phyloP scores from a whole-genome alignment of 1,284 basidiomycete species.

The Heterobasidion parviporum region DNA sequence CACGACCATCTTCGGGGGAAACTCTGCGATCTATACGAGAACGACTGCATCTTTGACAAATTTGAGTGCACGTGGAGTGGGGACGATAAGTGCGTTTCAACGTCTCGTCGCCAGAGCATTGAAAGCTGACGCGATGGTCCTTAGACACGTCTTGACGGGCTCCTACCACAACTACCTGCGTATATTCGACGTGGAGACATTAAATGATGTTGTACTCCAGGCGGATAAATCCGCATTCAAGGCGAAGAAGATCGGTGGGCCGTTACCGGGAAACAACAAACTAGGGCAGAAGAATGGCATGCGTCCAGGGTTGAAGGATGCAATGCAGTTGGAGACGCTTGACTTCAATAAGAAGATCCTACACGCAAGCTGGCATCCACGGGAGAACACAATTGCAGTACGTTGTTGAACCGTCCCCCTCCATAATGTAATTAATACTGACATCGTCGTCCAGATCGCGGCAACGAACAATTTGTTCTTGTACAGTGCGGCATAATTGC shows the following conservation, averaged over 20 bases:
- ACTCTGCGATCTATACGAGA: conserved; percentile 98
- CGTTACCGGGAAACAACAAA: conserved; percentile 57
- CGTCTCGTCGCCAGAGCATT: neutral
- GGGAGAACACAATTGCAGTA: conserved; percentile 95
- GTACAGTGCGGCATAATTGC: conserved; percentile 73
- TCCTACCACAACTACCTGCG: conserved; percentile 99
- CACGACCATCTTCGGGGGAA: conserved; percentile 98
- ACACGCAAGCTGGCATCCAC: conserved; percentile 95
- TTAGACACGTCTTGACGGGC: conserved; percentile 89
- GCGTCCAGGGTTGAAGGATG: conserved; percentile 65
- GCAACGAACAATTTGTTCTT: conserved; percentile 92
- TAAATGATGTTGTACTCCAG: conserved; percentile 90
- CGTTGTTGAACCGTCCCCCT: conserved; percentile 22
- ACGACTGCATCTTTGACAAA: conserved; percentile 99
- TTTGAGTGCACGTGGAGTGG: conserved; percentile 98
- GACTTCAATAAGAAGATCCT: conserved; percentile 99
- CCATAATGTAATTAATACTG: neutral
- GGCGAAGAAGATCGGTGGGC: conserved; percentile 93
- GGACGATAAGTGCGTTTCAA: conserved; percentile 77
- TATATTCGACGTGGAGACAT: conserved; percentile 92
- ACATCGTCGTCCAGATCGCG: conserved; percentile 57
- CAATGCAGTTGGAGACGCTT: conserved; percentile 84
- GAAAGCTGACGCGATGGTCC: neutral
- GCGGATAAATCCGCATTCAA: conserved; percentile 99
- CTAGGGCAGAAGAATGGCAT: conserved; percentile 63